These are phyloP conservation scores for Schizonepeta tenuifolia DNA, from an alignment of 257 asterid genomes.

Conservation along the genomic window DNA sequence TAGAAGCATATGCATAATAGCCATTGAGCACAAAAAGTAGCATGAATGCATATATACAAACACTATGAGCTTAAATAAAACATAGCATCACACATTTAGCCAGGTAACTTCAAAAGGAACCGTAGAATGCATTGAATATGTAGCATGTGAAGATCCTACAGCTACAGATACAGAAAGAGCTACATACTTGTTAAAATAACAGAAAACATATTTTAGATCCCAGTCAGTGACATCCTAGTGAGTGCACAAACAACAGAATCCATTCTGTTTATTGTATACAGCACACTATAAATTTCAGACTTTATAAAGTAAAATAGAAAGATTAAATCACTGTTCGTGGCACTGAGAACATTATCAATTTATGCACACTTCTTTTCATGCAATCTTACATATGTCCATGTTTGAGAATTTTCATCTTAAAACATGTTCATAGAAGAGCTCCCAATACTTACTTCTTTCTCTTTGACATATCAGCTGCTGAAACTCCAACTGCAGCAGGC, in stretches of 20 bases:
- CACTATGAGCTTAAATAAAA: conserved; percentile 18
- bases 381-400: conserved; percentile 1
- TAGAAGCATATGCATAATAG: neutral
- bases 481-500: conserved; percentile 95
- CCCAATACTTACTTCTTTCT: conserved; percentile 70
- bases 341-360: neutral
- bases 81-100: too few relatives aligned
- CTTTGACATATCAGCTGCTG: conserved; percentile 78
- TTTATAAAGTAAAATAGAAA: neutral
- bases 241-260: too few relatives aligned
- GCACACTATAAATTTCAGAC: neutral
- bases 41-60: neutral
- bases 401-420: neutral
- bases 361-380: neutral
- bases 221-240: too few relatives aligned
- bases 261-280: neutral
- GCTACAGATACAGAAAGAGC: too few relatives aligned
- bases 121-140: too few relatives aligned
- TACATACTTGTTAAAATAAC: too few relatives aligned
- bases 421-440: conserved; percentile 1
- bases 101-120: too few relatives aligned
- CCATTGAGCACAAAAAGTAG: conserved; percentile 9
- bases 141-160: too few relatives aligned
- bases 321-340: neutral
- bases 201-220: too few relatives aligned